These are phyloP conservation scores for Saccharomycopsis sp. DNA, from an alignment of 805 yeast genomes.

Conservation along the genomic window DNA sequence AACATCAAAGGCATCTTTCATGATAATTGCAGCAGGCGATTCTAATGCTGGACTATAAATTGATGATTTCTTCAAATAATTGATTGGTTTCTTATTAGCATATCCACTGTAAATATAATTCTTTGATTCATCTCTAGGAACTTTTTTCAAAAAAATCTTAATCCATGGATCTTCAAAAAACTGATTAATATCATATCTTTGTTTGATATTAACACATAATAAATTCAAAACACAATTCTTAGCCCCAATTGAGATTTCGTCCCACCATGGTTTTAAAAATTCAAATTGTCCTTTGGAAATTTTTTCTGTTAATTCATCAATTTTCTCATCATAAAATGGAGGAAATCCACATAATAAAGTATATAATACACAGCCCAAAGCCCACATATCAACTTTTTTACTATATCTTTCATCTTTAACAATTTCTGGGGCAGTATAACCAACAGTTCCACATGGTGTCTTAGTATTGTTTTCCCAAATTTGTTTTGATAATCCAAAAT, in stretches of 20 bases:
- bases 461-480: slow-evolving; percentile 81
- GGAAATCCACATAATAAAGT: slow-evolving; percentile 95
- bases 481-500: slow-evolving; percentile 89
- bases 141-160: slow-evolving; percentile 17
- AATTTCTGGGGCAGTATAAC: slow-evolving; percentile 97
- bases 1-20: slow-evolving; percentile 80
- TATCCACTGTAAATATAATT: slow-evolving; percentile 15
- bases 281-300: slow-evolving; percentile 74
- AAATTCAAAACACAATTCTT: slow-evolving; percentile 58
- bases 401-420: slow-evolving; percentile 90
- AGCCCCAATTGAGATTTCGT: slow-evolving; percentile 61
- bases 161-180: slow-evolving; percentile 75
- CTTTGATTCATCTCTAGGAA: slow-evolving; percentile 13
- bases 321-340: slow-evolving; percentile 77
- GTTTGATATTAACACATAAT: slow-evolving; percentile 59
- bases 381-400: slow-evolving; percentile 98
- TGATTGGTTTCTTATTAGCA: neutral
- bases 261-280: slow-evolving; percentile 83
- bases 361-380: slow-evolving; percentile 90
- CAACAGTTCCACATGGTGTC: slow-evolving; percentile 98
- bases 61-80: neutral
- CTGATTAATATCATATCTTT: slow-evolving; percentile 61
- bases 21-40: slow-evolving; percentile 69
- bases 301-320: slow-evolving; percentile 63
- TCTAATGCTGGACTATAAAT: slow-evolving; percentile 24